A percentile compares a stretch with the other conserved stretches of the same genome.
These are phyloP conservation scores for Backusella tuberculispora DNA, from an alignment of 192 early-diverging fungal species.

Conservation along the genomic window DNA sequence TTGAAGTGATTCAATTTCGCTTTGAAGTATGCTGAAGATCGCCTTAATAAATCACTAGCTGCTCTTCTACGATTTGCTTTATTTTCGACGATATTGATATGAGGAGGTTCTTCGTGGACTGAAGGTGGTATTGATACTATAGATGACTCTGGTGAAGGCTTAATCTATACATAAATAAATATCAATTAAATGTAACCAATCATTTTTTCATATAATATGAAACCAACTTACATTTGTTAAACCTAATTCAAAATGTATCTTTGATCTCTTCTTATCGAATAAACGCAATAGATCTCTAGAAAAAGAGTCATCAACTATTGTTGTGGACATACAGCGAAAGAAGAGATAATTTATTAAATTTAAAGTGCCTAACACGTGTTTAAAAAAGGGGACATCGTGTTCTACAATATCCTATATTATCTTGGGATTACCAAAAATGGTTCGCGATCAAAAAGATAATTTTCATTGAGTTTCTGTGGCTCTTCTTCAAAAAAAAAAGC, in stretches of 20 bases:
- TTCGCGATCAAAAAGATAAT: neutral
- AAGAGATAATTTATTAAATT: slow-evolving; percentile 4
- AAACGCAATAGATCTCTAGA: slow-evolving; percentile 31
- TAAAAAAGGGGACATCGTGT: neutral
- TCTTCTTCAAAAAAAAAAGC: neutral
- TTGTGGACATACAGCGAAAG: neutral
- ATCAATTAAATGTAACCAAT: neutral
- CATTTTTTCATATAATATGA: too few species aligned
- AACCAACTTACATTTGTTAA: slow-evolving; percentile 12
- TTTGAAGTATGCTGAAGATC: slow-evolving; percentile 32
- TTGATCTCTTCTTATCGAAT: slow-evolving; percentile 36
- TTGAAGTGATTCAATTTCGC: slow-evolving; percentile 23
- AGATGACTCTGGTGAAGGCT: slow-evolving; percentile 3
- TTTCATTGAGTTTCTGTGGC: neutral
- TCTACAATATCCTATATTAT: neutral
- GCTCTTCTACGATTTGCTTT: slow-evolving; percentile 6
- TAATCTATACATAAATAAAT: neutral
- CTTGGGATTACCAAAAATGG: neutral
- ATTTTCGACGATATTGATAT: neutral
- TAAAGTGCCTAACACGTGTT: slow-evolving; percentile 1
- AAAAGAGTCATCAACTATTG: slow-evolving; percentile 24
- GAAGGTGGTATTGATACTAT: neutral
- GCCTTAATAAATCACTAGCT: slow-evolving; percentile 26
- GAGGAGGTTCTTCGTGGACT: neutral
- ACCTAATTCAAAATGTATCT: slow-evolving; percentile 25